Conservation (phyloP, 2,329 filamentous ascomycete species). For the Trichoderma sp. region DNA sequence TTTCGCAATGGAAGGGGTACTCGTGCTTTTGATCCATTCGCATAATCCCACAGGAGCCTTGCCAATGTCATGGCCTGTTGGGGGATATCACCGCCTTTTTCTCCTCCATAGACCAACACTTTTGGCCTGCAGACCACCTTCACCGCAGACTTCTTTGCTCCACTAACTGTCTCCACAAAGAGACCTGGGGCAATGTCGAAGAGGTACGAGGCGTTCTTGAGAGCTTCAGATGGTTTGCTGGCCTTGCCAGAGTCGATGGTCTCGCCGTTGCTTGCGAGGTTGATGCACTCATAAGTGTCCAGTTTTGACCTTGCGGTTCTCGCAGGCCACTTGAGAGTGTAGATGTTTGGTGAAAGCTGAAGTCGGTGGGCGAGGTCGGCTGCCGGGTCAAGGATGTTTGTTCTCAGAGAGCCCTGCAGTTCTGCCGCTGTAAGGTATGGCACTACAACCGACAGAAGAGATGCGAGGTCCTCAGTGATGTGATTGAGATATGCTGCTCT, state of each 20-base stretch:
- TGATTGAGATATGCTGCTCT: slow-evolving; percentile 37
- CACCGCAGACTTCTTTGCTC: slow-evolving; percentile 38
- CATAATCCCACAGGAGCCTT: slow-evolving; percentile 41
- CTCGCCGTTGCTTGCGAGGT: slow-evolving; percentile 40
- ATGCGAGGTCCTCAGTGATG: slow-evolving; percentile 41
- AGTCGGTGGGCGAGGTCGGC: slow-evolving; percentile 43
- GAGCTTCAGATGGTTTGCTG: slow-evolving; percentile 35
- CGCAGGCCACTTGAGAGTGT: slow-evolving; percentile 44
- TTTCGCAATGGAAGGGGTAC: slow-evolving; percentile 25
- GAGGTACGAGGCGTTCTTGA: slow-evolving; percentile 40
- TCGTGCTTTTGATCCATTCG: slow-evolving; percentile 30
- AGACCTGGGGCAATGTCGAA: slow-evolving; percentile 44
- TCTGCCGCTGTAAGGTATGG: slow-evolving; percentile 37
- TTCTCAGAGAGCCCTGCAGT: slow-evolving; percentile 40
- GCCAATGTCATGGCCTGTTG: slow-evolving; percentile 39
- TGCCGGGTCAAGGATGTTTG: slow-evolving; percentile 42
- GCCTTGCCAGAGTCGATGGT: slow-evolving; percentile 39
- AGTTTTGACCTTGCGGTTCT: slow-evolving; percentile 42
- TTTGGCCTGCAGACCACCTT: slow-evolving; percentile 42
- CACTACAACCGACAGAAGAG: slow-evolving; percentile 38
- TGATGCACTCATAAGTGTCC: slow-evolving; percentile 44
- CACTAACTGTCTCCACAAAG: slow-evolving; percentile 43
- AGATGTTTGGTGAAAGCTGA: slow-evolving; percentile 42
- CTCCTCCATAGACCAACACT: slow-evolving; percentile 40
- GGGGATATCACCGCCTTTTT: slow-evolving; percentile 33